Conservation (phyloP, 164 flowering plant genomes). For the Piper betle region DNA sequence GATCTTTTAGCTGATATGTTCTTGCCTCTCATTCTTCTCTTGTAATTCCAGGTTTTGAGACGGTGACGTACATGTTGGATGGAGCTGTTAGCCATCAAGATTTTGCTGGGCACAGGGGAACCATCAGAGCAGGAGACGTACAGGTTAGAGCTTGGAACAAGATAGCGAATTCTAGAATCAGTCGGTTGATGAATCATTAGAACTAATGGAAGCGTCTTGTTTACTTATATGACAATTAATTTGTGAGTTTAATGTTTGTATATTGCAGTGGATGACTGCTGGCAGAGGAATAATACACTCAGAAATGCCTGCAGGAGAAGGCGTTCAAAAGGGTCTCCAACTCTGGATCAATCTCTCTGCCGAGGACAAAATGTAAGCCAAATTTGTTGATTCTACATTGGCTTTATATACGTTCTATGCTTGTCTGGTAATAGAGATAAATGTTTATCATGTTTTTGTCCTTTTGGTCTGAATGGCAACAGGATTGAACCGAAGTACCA, state of each 20-base stretch:
- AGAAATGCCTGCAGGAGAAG: constrained; percentile 85
- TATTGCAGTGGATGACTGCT: constrained; percentile 92
- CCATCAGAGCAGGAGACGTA: too few species aligned
- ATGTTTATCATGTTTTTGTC: background rate
- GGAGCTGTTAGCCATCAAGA: too few species aligned
- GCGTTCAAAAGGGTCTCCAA: constrained; percentile 54
- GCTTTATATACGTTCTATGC: too few species aligned
- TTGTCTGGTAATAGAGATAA: too few species aligned
- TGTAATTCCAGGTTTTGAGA: too few species aligned
- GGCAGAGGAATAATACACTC: constrained; percentile 89
- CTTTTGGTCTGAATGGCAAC: constrained; percentile 13
- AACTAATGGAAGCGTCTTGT: too few species aligned
- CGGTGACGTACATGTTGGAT: too few species aligned
- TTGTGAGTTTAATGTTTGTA: background rate
- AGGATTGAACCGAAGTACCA: constrained; percentile 85
- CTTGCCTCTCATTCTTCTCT: background rate
- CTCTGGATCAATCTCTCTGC: constrained; percentile 89
- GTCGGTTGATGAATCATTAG: background rate
- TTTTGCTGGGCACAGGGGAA: too few species aligned
- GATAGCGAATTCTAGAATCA: too few species aligned
- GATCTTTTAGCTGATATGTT: background rate
- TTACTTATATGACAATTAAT: too few species aligned
- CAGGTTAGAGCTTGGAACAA: too few species aligned
- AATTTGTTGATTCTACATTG: too few species aligned
- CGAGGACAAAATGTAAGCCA: constrained; percentile 64